phyloP scores from a whole-genome alignment of 225 moss, liverwort and hornwort species.

The Antitrichia curtipendula region DNA sequence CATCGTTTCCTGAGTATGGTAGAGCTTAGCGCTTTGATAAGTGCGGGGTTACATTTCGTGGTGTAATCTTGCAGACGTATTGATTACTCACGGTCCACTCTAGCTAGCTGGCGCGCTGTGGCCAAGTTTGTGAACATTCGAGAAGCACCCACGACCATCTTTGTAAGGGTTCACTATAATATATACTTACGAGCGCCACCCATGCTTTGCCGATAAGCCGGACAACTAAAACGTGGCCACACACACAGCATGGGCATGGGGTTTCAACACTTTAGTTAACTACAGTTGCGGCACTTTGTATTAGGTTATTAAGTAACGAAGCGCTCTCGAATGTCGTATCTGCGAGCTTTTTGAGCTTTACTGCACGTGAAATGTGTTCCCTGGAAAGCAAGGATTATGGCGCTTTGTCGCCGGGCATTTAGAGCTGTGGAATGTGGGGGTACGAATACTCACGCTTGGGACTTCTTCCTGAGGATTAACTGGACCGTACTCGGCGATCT shows the following conservation, averaged over 20 bases:
- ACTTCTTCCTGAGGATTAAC: neutral
- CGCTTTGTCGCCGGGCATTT: neutral
- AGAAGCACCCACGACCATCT: neutral
- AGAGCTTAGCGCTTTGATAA: neutral
- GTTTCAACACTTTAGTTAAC: constrained; percentile 5
- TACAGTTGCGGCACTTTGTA: constrained; percentile 4
- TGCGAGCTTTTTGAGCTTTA: neutral
- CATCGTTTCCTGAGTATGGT: neutral
- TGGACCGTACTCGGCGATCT: neutral
- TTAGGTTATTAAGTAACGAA: neutral
- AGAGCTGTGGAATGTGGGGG: neutral
- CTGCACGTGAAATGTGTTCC: neutral
- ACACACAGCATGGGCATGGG: constrained; percentile 2
- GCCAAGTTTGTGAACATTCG: neutral
- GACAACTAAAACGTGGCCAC: neutral
- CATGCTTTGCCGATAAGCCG: neutral
- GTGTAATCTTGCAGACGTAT: neutral
- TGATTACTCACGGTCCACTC: neutral
- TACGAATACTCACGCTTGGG: neutral
- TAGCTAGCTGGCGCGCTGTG: neutral
- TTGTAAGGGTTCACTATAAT: neutral
- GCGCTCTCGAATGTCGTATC: neutral
- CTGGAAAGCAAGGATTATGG: neutral
- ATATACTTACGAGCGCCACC: neutral
- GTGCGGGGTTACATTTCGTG: neutral